A percentile compares a stretch with the other conserved stretches of the same genome.
phyloP scores from a whole-genome alignment of 768 basidiomycete species.

The Leccinum pellstonianum region DNA sequence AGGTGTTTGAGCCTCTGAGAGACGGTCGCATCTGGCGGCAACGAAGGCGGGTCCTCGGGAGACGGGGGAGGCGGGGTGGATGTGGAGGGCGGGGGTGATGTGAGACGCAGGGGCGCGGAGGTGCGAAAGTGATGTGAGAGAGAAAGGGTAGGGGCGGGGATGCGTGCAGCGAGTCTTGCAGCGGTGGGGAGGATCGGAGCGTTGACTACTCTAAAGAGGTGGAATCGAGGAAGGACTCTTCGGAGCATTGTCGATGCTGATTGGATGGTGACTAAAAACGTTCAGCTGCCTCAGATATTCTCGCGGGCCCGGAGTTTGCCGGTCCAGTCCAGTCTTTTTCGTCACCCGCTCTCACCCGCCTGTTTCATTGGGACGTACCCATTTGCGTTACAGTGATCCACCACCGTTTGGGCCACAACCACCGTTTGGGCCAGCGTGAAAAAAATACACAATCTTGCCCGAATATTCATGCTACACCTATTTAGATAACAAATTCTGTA shows the following conservation, averaged over 20 bases:
- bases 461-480: too few species aligned
- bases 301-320: background rate
- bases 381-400: background rate
- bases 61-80: conserved; percentile 18
- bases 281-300: background rate
- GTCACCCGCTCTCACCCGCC: conserved; percentile 1
- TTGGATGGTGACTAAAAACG: background rate
- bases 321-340: too few species aligned
- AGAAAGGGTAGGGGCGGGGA: conserved; percentile 18
- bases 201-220: conserved; percentile 42
- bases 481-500: too few species aligned
- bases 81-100: conserved; percentile 28
- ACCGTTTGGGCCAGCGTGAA: too few species aligned
- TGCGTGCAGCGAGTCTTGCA: conserved; percentile 34
- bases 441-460: too few species aligned
- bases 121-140: conserved; percentile 46
- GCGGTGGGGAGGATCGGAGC: conserved; percentile 51
- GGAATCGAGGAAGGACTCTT: conserved; percentile 44
- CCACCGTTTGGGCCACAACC: too few species aligned
- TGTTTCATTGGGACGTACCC: background rate
- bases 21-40: conserved; percentile 54
- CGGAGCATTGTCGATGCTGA: conserved; percentile 31
- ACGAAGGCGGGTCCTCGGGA: conserved; percentile 15
- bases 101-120: conserved; percentile 44
- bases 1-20: conserved; percentile 76